Evolutionary conservation across 78 protist species (phyloP).

Genomic region (Goniomonas avonlea): DNA sequence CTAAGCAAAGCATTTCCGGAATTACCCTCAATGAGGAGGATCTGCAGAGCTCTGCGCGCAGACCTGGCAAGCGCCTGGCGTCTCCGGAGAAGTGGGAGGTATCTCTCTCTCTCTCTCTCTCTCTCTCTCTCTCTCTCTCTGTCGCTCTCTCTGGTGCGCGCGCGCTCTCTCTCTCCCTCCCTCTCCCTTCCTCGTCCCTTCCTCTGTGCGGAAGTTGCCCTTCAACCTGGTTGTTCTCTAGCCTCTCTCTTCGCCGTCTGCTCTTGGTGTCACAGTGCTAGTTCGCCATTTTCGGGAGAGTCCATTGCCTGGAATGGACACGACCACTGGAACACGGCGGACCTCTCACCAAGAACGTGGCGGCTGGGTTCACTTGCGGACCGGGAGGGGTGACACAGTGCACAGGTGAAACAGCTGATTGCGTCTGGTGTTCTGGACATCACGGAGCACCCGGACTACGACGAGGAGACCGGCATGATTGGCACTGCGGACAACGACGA

Average conservation of each 20-base stretch:
- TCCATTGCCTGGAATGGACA: too few species aligned
- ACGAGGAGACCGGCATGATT: slow-evolving; percentile 16
- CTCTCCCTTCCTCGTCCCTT: background rate
- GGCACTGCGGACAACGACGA: slow-evolving; percentile 29
- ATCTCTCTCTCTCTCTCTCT: background rate
- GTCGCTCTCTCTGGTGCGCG: background rate
- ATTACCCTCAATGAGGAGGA: too few species aligned
- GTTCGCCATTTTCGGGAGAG: too few species aligned
- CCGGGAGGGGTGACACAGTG: too few species aligned
- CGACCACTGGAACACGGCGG: too few species aligned
- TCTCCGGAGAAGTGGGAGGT: slow-evolving; percentile 76
- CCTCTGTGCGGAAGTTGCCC: background rate
- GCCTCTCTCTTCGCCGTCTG: too few species aligned
- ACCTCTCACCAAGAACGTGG: too few species aligned
- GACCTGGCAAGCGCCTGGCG: slow-evolving; percentile 60
- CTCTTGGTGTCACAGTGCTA: too few species aligned
- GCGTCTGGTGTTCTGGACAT: slow-evolving; percentile 69
- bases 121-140: background rate
- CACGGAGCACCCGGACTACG: slow-evolving; percentile 23
- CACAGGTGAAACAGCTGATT: slow-evolving; percentile 68
- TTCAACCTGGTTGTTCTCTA: too few species aligned
- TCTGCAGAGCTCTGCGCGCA: too few species aligned
- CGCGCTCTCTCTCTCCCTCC: background rate
- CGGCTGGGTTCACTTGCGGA: too few species aligned
- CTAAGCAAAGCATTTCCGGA: too few species aligned